Percentiles rank a stretch among this genome's conserved stretches.
phyloP scores from a whole-genome alignment of 78 protist species.

The Speleostelium caveatum region DNA sequence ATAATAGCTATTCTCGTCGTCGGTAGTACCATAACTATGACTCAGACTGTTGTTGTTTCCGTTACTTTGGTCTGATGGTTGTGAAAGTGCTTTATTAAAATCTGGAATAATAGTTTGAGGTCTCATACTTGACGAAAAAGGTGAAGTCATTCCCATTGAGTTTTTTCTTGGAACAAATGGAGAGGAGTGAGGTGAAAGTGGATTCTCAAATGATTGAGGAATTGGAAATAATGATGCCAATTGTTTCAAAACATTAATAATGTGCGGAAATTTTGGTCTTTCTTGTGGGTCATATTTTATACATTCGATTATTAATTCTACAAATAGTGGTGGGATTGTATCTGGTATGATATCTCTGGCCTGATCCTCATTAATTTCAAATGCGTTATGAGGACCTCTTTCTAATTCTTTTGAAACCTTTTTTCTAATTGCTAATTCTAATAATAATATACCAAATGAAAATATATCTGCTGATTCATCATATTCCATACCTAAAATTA shows the following conservation, averaged over 20 bases:
- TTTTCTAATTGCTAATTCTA: constrained; percentile 50
- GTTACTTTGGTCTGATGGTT: not conserved
- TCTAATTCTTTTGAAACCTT: constrained; percentile 45
- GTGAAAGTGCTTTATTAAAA: not conserved
- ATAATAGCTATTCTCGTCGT: not conserved
- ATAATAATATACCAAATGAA: constrained; percentile 71
- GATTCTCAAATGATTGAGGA: constrained; percentile 39
- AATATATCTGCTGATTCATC: constrained; percentile 73
- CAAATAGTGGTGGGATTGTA: constrained; percentile 21
- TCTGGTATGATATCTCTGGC: constrained; percentile 69
- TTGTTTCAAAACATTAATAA: constrained; percentile 48
- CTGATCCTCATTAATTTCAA: constrained; percentile 45
- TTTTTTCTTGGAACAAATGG: constrained; percentile 64
- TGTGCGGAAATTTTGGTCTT: constrained; percentile 63
- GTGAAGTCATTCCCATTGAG: constrained; percentile 18
- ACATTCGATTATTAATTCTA: constrained; percentile 61
- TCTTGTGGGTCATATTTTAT: constrained; percentile 41
- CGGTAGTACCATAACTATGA: not conserved
- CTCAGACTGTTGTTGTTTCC: constrained; percentile 8
- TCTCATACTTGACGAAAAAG: constrained; percentile 22
- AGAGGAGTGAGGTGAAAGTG: constrained; percentile 62
- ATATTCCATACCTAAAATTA: constrained; percentile 74
- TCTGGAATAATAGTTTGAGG: not conserved
- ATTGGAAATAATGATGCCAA: constrained; percentile 40
- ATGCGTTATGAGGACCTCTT: constrained; percentile 68